Evolutionary conservation across 2,329 filamentous ascomycete species (phyloP).

Genomic region (Aureobasidium sp.): DNA sequence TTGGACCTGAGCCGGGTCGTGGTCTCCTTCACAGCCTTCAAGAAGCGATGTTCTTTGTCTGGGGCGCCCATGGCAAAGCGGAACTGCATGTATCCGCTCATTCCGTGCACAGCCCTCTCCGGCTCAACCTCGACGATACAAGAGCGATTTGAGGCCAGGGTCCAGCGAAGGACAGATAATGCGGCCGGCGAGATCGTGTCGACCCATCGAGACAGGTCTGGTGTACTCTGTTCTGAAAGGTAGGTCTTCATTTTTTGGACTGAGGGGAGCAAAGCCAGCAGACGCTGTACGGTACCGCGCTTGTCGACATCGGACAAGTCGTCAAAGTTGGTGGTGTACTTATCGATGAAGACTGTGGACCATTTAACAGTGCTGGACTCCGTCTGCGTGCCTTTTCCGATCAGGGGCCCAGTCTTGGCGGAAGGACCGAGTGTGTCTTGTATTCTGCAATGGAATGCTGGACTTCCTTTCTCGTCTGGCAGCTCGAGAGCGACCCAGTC

Average conservation of each 20-base stretch:
- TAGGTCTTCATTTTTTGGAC: constrained; percentile 50
- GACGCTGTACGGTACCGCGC: constrained; percentile 38
- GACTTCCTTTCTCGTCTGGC: constrained; percentile 2
- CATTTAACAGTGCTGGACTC: constrained; percentile 17
- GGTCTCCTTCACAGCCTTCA: constrained; percentile 48
- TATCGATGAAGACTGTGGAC: constrained; percentile 26
- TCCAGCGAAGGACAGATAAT: constrained; percentile 68
- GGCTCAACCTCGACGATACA: constrained; percentile 68
- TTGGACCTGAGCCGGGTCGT: constrained; percentile 30
- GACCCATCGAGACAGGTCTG: constrained; percentile 43
- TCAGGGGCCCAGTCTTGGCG: constrained; percentile 21
- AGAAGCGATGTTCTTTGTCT: constrained; percentile 73
- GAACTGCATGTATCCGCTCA: constrained; percentile 68
- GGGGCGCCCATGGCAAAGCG: constrained; percentile 81
- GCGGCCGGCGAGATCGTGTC: constrained; percentile 57
- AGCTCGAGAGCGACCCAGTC: constrained; percentile 41
- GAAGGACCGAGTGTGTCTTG: constrained; percentile 37
- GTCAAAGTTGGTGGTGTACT: constrained; percentile 52
- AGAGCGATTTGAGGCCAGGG: constrained; percentile 81
- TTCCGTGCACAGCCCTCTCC: constrained; percentile 45
- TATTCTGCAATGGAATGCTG: constrained; percentile 42
- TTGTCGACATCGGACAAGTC: constrained; percentile 39
- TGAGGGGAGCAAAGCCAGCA: constrained; percentile 52
- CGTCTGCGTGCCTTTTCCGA: neutral
- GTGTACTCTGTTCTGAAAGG: constrained; percentile 30